Conservation (phyloP, 2,329 filamentous ascomycete species). For the Alternaria sp. region DNA sequence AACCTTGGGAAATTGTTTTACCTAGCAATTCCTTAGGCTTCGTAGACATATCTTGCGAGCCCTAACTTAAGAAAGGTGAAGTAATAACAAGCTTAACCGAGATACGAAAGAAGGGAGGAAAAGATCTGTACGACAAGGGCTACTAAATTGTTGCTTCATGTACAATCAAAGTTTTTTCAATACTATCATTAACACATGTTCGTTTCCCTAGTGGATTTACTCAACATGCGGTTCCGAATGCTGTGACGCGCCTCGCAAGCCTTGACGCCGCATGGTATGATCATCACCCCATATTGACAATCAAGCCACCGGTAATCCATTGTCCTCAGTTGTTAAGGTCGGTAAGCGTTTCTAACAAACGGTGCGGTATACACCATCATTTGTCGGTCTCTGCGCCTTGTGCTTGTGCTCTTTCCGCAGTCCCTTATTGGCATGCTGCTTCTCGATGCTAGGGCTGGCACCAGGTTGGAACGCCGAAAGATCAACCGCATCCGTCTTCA, state of each 20-base stretch:
- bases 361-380: conserved; percentile 57
- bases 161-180: background rate
- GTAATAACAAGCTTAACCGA: background rate
- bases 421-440: conserved; percentile 51
- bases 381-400: conserved; percentile 51
- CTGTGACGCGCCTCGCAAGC: background rate
- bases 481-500: conserved; percentile 62
- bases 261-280: background rate
- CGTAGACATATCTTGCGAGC: no score
- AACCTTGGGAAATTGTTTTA: rapidly evolving
- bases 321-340: background rate
- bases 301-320: background rate
- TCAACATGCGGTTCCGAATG: background rate
- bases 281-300: background rate
- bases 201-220: no score
- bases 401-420: conserved; percentile 53
- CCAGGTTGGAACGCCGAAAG: conserved; percentile 58
- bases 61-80: background rate
- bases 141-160: background rate
- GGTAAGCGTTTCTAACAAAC: conserved; percentile 52
- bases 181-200: background rate
- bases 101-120: background rate
- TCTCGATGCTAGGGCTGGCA: conserved; percentile 51
- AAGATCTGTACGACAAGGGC: background rate
- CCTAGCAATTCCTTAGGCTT: background rate